A percentile compares a stretch with the other conserved stretches of the same genome.
Evolutionary conservation across 1,284 basidiomycete species (phyloP).

Genomic region (Volvariella volvacea): DNA sequence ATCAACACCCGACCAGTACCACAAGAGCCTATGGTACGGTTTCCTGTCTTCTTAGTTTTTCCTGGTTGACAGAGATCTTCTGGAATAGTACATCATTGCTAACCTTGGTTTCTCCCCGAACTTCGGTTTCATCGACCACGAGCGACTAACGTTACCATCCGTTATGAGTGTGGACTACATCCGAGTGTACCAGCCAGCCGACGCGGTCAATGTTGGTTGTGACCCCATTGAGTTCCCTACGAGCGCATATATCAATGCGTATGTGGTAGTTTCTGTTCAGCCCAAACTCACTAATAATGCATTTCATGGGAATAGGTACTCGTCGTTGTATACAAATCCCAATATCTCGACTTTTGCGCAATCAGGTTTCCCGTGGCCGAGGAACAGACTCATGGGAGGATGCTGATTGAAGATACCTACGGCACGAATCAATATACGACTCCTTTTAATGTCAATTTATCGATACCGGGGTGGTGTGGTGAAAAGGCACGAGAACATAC

Average conservation of each 20-base stretch:
- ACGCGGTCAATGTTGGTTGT: constrained; percentile 71
- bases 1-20: constrained; percentile 70
- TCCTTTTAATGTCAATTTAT: too few relatives aligned
- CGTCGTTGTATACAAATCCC: constrained; percentile 43
- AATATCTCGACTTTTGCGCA: constrained; percentile 48
- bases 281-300: too few relatives aligned
- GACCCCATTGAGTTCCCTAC: constrained; percentile 79
- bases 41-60: not conserved
- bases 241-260: constrained; percentile 51
- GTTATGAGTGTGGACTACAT: constrained; percentile 77
- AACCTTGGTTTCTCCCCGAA: constrained; percentile 55
- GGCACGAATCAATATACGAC: too few relatives aligned
- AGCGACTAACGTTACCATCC: constrained; percentile 55
- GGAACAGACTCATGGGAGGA: constrained; percentile 17
- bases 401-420: too few relatives aligned
- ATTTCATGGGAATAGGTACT: constrained; percentile 32
- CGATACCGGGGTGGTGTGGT: too few relatives aligned
- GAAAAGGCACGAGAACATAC: too few relatives aligned
- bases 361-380: constrained; percentile 30
- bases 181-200: constrained; percentile 72
- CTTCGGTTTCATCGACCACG: constrained; percentile 64
- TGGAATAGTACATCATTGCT: constrained; percentile 59
- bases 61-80: constrained; percentile 1
- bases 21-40: constrained; percentile 74
- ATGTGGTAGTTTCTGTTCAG: constrained; percentile 19